These are phyloP conservation scores for Aureobasidium sp. DNA, from an alignment of 2,329 filamentous ascomycete species.

Conservation along the genomic window DNA sequence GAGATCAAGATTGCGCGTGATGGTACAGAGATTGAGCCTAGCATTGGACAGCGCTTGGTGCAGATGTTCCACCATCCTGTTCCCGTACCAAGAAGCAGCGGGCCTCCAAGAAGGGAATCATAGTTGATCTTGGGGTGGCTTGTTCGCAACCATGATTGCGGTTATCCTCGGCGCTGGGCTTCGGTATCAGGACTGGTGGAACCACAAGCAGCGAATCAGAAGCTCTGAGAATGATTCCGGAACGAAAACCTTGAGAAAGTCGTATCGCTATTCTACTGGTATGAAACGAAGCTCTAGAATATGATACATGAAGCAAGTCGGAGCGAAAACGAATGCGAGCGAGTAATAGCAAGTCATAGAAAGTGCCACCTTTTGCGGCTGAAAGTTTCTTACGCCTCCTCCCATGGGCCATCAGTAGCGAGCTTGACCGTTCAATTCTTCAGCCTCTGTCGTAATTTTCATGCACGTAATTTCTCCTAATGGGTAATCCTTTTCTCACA, in stretches of 20 bases:
- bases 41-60: constrained; percentile 78
- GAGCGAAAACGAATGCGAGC: not conserved
- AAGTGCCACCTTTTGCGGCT: not conserved
- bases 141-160: not conserved
- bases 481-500: not conserved
- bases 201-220: not conserved
- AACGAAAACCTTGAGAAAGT: not conserved
- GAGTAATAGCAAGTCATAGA: not conserved
- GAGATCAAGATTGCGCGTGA: constrained; percentile 98
- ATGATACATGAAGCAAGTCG: not conserved
- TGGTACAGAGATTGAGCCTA: constrained; percentile 91
- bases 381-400: not conserved
- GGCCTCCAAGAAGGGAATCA: not conserved
- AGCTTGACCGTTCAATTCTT: not conserved
- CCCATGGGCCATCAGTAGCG: no score
- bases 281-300: not conserved
- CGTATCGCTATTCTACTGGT: not conserved
- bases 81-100: not conserved
- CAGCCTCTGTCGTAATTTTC: not conserved
- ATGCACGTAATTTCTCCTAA: not conserved
- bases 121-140: not conserved
- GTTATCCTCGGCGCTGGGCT: not conserved
- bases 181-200: not conserved
- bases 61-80: constrained; percentile 72
- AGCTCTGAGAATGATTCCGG: not conserved